phyloP scores from a whole-genome alignment of 768 basidiomycete species.

The Boletus eberwhitei region DNA sequence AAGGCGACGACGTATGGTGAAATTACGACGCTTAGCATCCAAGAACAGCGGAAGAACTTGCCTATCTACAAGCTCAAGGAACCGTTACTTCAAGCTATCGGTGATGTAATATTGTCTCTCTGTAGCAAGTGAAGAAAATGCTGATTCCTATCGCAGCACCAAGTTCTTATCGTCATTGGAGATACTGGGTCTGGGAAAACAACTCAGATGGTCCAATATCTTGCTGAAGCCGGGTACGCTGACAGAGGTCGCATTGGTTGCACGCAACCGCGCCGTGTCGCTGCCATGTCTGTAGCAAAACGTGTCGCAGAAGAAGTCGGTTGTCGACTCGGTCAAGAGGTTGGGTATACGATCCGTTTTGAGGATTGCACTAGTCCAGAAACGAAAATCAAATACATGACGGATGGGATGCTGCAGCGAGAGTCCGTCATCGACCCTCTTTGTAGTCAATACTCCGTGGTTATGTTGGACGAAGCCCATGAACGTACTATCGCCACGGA shows the following conservation, averaged over 20 bases:
- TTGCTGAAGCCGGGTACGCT: constrained; percentile 91
- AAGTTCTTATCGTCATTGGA: constrained; percentile 96
- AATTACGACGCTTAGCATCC: constrained; percentile 84
- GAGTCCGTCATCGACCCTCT: constrained; percentile 96
- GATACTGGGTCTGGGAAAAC: constrained; percentile 99
- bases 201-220: constrained; percentile 98
- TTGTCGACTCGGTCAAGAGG: constrained; percentile 94
- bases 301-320: constrained; percentile 99
- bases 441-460: constrained; percentile 85
- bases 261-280: constrained; percentile 98
- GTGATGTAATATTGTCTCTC: constrained; percentile 55
- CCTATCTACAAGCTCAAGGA: constrained; percentile 96
- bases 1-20: constrained; percentile 96
- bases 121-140: not conserved
- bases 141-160: constrained; percentile 43
- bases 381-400: constrained; percentile 99
- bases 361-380: constrained; percentile 99
- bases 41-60: constrained; percentile 86
- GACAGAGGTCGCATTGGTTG: constrained; percentile 92
- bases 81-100: constrained; percentile 83
- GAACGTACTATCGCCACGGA: constrained; percentile 99
- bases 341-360: constrained; percentile 98
- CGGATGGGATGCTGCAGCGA: constrained; percentile 98
- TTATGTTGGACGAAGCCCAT: constrained; percentile 99
- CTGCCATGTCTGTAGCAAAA: constrained; percentile 98